Evolutionary conservation across 176 grass and related monocot genomes (phyloP).

Genomic region (Melocanna baccifera): DNA sequence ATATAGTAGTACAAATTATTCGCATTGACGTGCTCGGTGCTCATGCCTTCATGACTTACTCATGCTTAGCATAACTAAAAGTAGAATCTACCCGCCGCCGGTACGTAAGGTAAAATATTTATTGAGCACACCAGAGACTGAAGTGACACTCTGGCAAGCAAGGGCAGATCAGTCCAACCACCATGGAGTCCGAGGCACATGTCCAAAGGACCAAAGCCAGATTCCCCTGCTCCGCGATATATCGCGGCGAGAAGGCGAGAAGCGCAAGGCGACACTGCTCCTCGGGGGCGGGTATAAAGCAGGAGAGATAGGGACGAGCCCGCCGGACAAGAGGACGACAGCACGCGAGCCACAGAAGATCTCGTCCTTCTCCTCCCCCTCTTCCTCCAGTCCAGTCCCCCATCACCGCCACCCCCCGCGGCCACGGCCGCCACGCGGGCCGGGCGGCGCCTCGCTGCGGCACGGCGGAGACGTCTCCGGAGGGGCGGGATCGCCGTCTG

Average conservation of each 20-base stretch:
- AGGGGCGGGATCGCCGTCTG: not conserved
- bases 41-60: not conserved
- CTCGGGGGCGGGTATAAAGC: not conserved
- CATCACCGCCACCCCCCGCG: not conserved
- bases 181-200: not conserved
- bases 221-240: not conserved
- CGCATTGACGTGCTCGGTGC: too few species aligned
- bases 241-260: not conserved
- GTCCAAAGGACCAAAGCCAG: not conserved
- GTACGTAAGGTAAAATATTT: not conserved
- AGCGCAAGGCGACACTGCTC: not conserved
- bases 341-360: slow-evolving; percentile 24
- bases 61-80: not conserved
- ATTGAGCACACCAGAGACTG: not conserved
- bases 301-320: not conserved
- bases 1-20: not conserved
- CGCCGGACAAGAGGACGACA: slow-evolving; percentile 17
- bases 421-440: not conserved
- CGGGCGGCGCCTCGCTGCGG: not conserved
- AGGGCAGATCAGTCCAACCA: slow-evolving; percentile 3
- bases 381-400: not conserved
- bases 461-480: not conserved
- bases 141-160: not conserved
- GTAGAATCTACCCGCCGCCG: not conserved
- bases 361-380: not conserved